Conservation (phyloP, 495 filamentous ascomycete species). For the Penicillium maclennaniae region DNA sequence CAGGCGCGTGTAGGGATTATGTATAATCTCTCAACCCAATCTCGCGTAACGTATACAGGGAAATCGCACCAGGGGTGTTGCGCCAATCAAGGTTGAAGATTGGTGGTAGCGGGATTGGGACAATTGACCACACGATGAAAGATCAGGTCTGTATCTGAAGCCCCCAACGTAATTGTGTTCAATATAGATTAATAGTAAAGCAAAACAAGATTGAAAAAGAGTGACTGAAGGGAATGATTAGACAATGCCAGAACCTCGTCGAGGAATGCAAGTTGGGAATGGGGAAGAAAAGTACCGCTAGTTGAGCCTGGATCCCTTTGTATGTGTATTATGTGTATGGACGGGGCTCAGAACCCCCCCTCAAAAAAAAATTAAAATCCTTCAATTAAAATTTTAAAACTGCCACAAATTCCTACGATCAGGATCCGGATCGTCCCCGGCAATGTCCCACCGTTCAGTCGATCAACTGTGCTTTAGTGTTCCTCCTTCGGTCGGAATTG, state of each 20-base stretch:
- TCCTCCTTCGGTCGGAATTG: background rate
- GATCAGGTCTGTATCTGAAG: background rate
- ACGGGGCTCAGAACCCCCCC: conserved; percentile 8
- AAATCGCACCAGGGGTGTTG: conserved; percentile 11
- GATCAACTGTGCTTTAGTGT: background rate
- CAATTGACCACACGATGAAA: conserved; percentile 20
- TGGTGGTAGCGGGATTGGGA: conserved; percentile 3
- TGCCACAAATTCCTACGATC: conserved; percentile 16
- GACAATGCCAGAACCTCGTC: background rate
- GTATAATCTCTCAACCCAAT: conserved; percentile 9
- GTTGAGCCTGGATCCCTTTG: conserved; percentile 1
- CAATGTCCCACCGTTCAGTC: conserved; percentile 16
- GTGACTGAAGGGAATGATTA: conserved; percentile 3
- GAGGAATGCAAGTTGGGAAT: conserved; percentile 14
- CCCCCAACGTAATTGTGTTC: background rate
- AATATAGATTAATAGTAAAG: background rate
- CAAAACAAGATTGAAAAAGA: background rate
- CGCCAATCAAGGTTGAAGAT: conserved; percentile 14
- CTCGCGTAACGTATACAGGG: conserved; percentile 5
- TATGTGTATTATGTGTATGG: background rate
- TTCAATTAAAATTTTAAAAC: background rate
- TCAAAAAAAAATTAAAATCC: conserved; percentile 6
- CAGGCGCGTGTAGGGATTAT: background rate
- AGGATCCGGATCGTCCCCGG: conserved; percentile 29
- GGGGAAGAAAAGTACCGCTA: conserved; percentile 7